These are phyloP conservation scores for Auxenochlorella pyrenoidosa DNA, from an alignment of 139 green algal genomes.

Conservation along the genomic window DNA sequence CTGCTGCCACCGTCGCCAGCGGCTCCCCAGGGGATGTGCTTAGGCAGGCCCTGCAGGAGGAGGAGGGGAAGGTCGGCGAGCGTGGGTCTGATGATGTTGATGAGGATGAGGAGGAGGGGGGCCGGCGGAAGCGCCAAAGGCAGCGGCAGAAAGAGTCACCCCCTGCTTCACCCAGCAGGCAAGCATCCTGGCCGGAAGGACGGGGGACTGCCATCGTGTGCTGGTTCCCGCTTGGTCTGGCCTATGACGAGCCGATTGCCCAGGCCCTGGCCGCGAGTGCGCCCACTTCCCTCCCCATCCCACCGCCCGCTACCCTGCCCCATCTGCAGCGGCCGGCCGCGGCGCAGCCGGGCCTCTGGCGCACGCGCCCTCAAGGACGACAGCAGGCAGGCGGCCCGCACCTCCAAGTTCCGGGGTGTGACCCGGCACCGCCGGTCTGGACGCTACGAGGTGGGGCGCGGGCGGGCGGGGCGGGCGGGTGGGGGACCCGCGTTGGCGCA, in stretches of 20 bases:
- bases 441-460: conserved; percentile 75
- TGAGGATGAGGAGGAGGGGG: neutral
- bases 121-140: neutral
- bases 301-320: neutral
- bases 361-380: neutral
- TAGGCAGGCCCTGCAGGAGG: neutral
- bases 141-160: neutral
- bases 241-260: too few species aligned
- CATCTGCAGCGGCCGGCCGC: neutral
- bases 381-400: conserved; percentile 26
- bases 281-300: neutral
- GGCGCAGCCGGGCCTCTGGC: neutral
- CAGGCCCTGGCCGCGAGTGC: too few species aligned
- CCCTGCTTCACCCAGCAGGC: neutral
- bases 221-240: too few species aligned
- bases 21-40: neutral
- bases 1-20: neutral
- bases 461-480: too few species aligned
- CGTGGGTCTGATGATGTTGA: too few species aligned
- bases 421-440: conserved; percentile 82
- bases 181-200: neutral
- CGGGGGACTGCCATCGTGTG: too few species aligned
- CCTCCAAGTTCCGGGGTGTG: conserved; percentile 75
- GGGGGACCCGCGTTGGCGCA: too few species aligned
- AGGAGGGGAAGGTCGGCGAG: neutral